Percentiles rank a stretch among this genome's conserved stretches.
Evolutionary conservation across 2,329 filamentous ascomycete species (phyloP).

Genomic region (Cladophialophora carrionii): DNA sequence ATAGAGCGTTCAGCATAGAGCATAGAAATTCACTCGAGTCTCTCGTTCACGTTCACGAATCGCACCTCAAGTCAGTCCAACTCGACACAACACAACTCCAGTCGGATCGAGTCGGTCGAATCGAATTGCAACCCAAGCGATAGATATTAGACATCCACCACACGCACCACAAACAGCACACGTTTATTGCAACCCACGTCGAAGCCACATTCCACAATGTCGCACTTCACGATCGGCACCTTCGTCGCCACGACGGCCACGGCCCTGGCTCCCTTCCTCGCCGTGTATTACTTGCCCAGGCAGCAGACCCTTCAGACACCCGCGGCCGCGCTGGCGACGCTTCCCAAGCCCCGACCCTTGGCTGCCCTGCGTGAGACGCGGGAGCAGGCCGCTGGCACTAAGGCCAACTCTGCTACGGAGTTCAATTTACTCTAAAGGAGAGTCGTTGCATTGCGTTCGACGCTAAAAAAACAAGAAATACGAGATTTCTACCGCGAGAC

Average conservation of each 20-base stretch:
- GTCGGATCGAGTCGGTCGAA: too few species aligned
- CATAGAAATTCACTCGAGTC: constrained; percentile 6
- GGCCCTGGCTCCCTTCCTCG: constrained; percentile 27
- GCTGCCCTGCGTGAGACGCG: constrained; percentile 21
- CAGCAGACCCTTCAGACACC: constrained; percentile 15
- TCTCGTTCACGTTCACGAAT: not conserved
- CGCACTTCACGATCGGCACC: constrained; percentile 26
- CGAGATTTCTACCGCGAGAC: too few species aligned
- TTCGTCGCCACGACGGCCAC: constrained; percentile 29
- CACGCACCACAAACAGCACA: too few species aligned
- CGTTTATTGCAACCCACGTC: too few species aligned
- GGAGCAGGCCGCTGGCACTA: not conserved
- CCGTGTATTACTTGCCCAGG: constrained; percentile 24
- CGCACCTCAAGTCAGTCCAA: not conserved
- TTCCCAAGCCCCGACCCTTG: constrained; percentile 25
- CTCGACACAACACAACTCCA: not conserved
- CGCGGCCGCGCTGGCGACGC: constrained; percentile 9
- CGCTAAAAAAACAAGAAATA: too few species aligned
- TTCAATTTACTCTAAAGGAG: constrained; percentile 15
- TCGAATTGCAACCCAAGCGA: too few species aligned
- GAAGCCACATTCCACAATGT: constrained; percentile 13
- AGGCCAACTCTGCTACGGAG: not conserved
- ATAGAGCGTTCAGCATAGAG: not conserved
- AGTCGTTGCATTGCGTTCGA: not conserved
- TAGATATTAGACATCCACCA: too few species aligned